Evolutionary conservation across 306 rosid genomes (phyloP).

Genomic region (Prunus fruticosa): DNA sequence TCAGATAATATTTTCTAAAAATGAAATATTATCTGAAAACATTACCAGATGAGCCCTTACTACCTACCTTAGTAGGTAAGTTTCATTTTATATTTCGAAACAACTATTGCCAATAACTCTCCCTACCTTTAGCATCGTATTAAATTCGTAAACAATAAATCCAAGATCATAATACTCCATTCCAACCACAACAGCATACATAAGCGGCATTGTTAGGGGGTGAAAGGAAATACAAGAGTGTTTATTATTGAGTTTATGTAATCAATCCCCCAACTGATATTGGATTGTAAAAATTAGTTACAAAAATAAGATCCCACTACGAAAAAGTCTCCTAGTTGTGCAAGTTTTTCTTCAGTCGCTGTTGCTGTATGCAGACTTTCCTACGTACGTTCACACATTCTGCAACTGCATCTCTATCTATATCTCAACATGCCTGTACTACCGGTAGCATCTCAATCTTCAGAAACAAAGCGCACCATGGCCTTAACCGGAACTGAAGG

Average conservation of each 20-base stretch:
- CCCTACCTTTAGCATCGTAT: background rate
- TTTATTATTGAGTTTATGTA: background rate
- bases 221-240: too few species aligned
- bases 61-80: too few species aligned
- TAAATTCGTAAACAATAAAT: background rate
- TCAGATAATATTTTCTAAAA: too few species aligned
- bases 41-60: too few species aligned
- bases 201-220: background rate
- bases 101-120: background rate
- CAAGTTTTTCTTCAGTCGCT: constrained; percentile 5
- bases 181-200: too few species aligned
- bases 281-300: background rate
- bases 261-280: background rate
- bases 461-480: background rate
- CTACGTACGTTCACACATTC: background rate
- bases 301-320: background rate
- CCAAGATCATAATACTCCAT: background rate
- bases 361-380: constrained; percentile 1
- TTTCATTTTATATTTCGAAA: too few species aligned
- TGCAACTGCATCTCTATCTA: background rate
- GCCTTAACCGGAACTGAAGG: background rate
- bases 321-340: background rate
- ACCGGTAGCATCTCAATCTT: background rate
- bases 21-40: too few species aligned
- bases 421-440: background rate